Percentiles rank a stretch among this genome's conserved stretches.
Evolutionary conservation across 2,329 filamentous ascomycete genomes (phyloP).

Genomic region (Hypoxylon sp.): DNA sequence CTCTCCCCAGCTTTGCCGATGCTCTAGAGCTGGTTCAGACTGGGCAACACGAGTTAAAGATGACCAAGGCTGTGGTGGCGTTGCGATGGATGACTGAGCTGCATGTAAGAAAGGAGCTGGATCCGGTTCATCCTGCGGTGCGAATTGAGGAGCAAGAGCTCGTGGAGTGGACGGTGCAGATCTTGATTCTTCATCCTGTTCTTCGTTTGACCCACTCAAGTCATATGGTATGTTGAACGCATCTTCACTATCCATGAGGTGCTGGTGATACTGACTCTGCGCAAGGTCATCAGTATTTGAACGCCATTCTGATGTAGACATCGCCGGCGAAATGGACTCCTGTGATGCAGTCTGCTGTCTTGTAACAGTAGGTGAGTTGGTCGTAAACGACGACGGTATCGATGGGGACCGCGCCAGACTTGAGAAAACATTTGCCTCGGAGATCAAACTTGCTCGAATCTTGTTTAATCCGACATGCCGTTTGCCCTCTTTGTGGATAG

Average conservation of each 20-base stretch:
- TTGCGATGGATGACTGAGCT: slow-evolving; percentile 54
- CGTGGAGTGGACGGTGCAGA: slow-evolving; percentile 66
- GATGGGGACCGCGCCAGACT: slow-evolving; percentile 71
- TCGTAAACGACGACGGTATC: slow-evolving; percentile 69
- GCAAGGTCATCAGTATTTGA: slow-evolving; percentile 55
- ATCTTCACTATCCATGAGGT: slow-evolving; percentile 67
- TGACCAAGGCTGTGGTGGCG: slow-evolving; percentile 54
- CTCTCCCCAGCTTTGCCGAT: slow-evolving; percentile 43
- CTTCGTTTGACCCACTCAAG: slow-evolving; percentile 56
- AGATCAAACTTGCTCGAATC: slow-evolving; percentile 75
- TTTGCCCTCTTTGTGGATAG: slow-evolving; percentile 73
- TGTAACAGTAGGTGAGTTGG: slow-evolving; percentile 60
- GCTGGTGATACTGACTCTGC: slow-evolving; percentile 54
- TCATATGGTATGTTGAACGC: slow-evolving; percentile 72
- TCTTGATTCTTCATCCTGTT: slow-evolving; percentile 55
- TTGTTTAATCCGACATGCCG: slow-evolving; percentile 74
- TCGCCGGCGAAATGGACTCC: slow-evolving; percentile 43
- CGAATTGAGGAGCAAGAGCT: slow-evolving; percentile 59
- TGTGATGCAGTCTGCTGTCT: slow-evolving; percentile 49
- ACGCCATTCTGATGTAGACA: slow-evolving; percentile 40
- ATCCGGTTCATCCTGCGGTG: slow-evolving; percentile 58
- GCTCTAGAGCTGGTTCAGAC: slow-evolving; percentile 58
- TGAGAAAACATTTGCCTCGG: slow-evolving; percentile 76
- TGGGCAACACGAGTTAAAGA: slow-evolving; percentile 52
- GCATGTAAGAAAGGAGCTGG: slow-evolving; percentile 38